phyloP scores from a whole-genome alignment of 352 stramenopile genomes.

The Blastocystis sp. region DNA sequence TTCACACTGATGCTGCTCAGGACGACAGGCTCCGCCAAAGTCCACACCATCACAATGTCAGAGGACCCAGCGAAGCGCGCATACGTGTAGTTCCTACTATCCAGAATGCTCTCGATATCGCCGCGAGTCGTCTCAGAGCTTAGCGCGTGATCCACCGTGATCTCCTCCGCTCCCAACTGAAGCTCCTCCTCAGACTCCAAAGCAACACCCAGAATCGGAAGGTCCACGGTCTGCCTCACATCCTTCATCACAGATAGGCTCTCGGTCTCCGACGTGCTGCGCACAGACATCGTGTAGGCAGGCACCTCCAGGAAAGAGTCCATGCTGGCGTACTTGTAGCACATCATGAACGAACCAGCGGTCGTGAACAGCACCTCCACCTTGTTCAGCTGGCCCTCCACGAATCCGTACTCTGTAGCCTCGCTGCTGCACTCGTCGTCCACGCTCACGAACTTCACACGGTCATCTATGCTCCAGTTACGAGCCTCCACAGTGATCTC shows the following conservation, averaged over 20 bases:
- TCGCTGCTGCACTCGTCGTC: not conserved
- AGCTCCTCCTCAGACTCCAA: not conserved
- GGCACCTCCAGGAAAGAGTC: constrained; percentile 5
- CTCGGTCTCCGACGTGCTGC: not conserved
- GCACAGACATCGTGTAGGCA: constrained; percentile 8
- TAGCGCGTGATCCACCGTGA: not conserved
- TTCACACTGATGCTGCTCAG: constrained; percentile 7
- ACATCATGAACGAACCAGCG: constrained; percentile 37
- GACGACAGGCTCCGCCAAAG: not conserved
- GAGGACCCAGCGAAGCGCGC: not conserved
- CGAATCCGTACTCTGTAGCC: constrained; percentile 1
- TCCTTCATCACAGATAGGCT: not conserved
- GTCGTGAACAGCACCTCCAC: constrained; percentile 8
- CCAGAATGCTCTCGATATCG: not conserved
- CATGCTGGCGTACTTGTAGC: constrained; percentile 28
- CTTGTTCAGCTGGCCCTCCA: not conserved
- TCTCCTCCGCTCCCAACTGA: not conserved
- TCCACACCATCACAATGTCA: constrained; percentile 4
- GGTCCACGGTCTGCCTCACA: not conserved
- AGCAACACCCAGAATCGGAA: not conserved
- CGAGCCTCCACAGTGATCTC: constrained; percentile 34
- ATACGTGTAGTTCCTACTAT: constrained; percentile 22
- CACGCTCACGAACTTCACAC: constrained; percentile 21
- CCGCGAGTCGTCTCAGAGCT: not conserved
- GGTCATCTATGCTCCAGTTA: not conserved